These are phyloP conservation scores for Botryotinia convoluta DNA, from an alignment of 2,329 filamentous ascomycete genomes.

Conservation along the genomic window DNA sequence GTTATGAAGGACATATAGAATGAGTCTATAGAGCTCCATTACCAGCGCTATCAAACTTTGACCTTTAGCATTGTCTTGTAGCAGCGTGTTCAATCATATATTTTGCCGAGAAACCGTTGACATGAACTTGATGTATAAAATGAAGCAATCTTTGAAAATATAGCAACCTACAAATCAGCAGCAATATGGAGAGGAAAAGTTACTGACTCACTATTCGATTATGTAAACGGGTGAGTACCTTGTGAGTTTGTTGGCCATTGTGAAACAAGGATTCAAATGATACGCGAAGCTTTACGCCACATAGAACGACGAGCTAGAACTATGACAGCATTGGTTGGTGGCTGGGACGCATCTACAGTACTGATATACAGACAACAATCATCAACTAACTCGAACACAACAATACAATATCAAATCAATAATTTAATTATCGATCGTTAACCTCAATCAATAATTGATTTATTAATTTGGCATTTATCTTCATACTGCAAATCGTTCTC, in stretches of 20 bases:
- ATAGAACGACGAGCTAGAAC: neutral
- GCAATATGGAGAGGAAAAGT: neutral
- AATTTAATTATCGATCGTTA: neutral
- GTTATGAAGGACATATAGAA: neutral
- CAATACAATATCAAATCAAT: neutral
- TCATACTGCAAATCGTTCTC: neutral
- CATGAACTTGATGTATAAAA: neutral
- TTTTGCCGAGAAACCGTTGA: neutral
- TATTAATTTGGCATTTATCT: neutral
- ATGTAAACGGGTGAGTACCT: neutral
- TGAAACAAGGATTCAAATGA: neutral
- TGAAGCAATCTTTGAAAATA: neutral
- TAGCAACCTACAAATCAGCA: neutral
- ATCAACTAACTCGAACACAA: neutral
- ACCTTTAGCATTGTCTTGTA: neutral
- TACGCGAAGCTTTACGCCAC: slow-evolving; percentile 9
- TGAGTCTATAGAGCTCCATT: neutral
- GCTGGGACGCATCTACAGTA: neutral
- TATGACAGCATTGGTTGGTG: slow-evolving; percentile 16
- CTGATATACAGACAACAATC: neutral
- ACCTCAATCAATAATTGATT: neutral
- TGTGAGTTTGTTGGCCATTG: neutral
- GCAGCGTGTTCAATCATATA: neutral
- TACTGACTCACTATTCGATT: neutral
- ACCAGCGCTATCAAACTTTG: neutral